Evolutionary conservation across 1,284 basidiomycete species (phyloP), one percentile per base, ranked within the genome.

Genomic region (Trichosporon asahii): DNA sequence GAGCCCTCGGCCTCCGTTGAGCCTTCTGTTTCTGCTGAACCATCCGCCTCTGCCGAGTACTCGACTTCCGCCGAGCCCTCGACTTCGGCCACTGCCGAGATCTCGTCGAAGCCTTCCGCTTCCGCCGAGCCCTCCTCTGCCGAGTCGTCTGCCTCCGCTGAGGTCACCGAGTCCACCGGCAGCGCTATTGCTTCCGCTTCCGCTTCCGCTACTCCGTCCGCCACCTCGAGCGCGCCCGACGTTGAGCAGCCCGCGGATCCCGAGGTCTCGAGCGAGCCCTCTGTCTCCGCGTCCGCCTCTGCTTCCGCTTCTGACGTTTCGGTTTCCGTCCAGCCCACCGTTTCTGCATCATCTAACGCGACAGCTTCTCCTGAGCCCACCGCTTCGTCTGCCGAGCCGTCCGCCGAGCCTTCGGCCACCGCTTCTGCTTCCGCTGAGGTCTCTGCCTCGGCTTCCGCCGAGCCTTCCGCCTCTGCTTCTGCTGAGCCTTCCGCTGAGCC

Each of bases 381-480:
- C 18, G 12, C 61, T 33, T 53, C 67, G 18, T 60, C 63, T 23
- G 21, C 67, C n/a, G 29, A 69, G 25, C 25, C 67, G 14, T 53
- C 65, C 4, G 49, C 35, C 14, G 68, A 68, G 53, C 60, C 70
- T 23, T 66, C 72, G 23, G 49, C 67, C 55, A 64, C 72, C 9
- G 65, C 21, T 7, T 64, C 68, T 8, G 49, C 53, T 12, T 65
- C 49, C 12, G 49, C 65, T 3, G 29, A 33, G n/a, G n/a, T 18
- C 35, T 49, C 66, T 2, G 35, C 66, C 21, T 66, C 66, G 2
- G 25, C 69, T 27, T 40, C 72, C 3, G 25, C 61, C 9, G 61
- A 53, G 33, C 21, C 25, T 8, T 11, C 60, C n/a, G 64, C 66
- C n/a, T 70, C 70, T 37, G 11, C 35, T 14, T 53, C 49, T 11